A percentile compares a stretch with the other conserved stretches of the same genome.
phyloP scores from a whole-genome alignment of 2,329 filamentous ascomycete genomes.

The Calonectria pseudoturangicola region DNA sequence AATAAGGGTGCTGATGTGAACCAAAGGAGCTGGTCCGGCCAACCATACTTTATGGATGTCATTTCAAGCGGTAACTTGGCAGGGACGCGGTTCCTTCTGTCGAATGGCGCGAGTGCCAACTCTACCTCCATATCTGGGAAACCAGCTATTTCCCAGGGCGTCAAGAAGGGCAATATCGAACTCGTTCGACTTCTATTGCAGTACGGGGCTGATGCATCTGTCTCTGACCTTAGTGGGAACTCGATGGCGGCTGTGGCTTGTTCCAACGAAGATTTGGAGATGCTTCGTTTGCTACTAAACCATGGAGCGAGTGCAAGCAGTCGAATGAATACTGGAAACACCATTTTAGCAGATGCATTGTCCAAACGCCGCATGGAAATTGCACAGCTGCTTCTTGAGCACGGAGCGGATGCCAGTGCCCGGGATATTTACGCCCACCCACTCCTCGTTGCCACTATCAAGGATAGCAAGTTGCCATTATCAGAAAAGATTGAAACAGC shows the following conservation, averaged over 20 bases:
- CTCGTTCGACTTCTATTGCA: conserved; percentile 56
- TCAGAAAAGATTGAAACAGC: conserved; percentile 54
- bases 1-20: conserved; percentile 57
- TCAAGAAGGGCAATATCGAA: conserved; percentile 54
- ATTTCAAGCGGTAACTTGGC: conserved; percentile 51
- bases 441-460: conserved; percentile 57
- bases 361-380: conserved; percentile 57
- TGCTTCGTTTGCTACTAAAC: conserved; percentile 59
- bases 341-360: conserved; percentile 59
- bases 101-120: conserved; percentile 57
- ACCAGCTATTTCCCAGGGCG: conserved; percentile 54
- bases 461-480: conserved; percentile 51
- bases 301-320: conserved; percentile 58
- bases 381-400: conserved; percentile 57
- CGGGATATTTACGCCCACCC: conserved; percentile 58
- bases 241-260: conserved; percentile 57
- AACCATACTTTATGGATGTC: conserved; percentile 57
- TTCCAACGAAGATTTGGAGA: conserved; percentile 53
- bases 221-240: conserved; percentile 56
- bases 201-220: conserved; percentile 60
- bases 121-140: conserved; percentile 52
- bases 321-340: conserved; percentile 55
- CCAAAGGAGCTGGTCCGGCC: conserved; percentile 54
- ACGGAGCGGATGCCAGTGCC: conserved; percentile 59
- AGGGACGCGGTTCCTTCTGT: conserved; percentile 56